phyloP scores from a whole-genome alignment of 805 yeast species.

The Alloascoidea hylecoeti region DNA sequence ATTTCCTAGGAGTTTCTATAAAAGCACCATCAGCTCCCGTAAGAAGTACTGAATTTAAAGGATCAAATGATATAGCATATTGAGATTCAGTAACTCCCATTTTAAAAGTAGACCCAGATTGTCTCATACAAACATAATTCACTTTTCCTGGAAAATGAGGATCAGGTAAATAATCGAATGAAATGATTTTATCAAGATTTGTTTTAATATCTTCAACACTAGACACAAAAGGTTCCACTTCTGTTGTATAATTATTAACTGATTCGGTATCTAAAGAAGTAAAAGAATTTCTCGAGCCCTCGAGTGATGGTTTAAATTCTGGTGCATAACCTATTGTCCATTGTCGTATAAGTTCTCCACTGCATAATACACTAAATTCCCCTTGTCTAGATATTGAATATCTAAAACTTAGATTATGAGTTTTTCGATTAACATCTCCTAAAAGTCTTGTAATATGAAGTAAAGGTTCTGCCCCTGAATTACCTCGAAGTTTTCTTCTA shows the following conservation, averaged over 20 bases:
- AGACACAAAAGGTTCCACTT: constrained; percentile 57
- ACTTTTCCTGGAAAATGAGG: constrained; percentile 32
- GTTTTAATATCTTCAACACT: constrained; percentile 63
- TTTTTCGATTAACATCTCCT: constrained; percentile 45
- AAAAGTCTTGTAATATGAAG: constrained; percentile 46
- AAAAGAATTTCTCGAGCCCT: constrained; percentile 12
- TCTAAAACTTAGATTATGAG: constrained; percentile 49
- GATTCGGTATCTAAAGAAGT: constrained; percentile 8
- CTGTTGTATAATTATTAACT: constrained; percentile 5
- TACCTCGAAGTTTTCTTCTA: constrained; percentile 38
- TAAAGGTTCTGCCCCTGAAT: constrained; percentile 34
- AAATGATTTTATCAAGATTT: constrained; percentile 66
- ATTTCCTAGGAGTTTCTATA: constrained; percentile 12
- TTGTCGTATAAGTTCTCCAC: constrained; percentile 63
- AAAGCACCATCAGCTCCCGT: constrained; percentile 44
- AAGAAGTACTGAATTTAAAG: constrained; percentile 39
- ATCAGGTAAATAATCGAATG: constrained; percentile 72
- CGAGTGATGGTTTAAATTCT: constrained; percentile 8
- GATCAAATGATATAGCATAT: constrained; percentile 44
- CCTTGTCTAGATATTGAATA: constrained; percentile 52
- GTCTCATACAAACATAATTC: constrained; percentile 75
- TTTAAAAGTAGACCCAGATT: constrained; percentile 75
- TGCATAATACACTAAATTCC: constrained; percentile 69
- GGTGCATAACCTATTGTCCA: constrained; percentile 65
- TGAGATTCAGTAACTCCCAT: constrained; percentile 64